Percentiles rank a stretch among this genome's conserved stretches.
phyloP scores from a whole-genome alignment of 2,329 filamentous ascomycete species.

The Microdochium nivale region DNA sequence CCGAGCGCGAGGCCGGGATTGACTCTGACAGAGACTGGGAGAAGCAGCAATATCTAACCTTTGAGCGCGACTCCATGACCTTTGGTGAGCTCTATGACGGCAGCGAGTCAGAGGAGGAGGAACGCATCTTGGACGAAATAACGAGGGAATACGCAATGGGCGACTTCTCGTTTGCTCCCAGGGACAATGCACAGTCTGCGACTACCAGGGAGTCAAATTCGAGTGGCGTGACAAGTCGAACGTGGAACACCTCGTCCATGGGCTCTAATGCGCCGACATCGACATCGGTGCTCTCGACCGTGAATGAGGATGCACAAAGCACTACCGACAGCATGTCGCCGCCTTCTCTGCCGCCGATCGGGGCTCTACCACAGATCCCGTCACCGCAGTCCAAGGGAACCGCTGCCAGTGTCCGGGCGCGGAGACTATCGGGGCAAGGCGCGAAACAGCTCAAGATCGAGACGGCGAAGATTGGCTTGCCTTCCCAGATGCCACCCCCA shows the following conservation, averaged over 20 bases:
- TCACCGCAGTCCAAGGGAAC: conserved; percentile 22
- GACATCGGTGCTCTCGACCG: conserved; percentile 61
- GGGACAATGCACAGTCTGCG: conserved; percentile 42
- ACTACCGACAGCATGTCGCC: conserved; percentile 13
- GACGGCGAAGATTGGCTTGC: conserved; percentile 39
- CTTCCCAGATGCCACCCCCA: conserved; percentile 12
- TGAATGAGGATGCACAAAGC: conserved; percentile 49
- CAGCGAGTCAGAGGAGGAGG: conserved; percentile 61
- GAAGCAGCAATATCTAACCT: conserved; percentile 32
- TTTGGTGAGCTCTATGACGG: conserved; percentile 51
- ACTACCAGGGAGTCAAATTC: conserved; percentile 74
- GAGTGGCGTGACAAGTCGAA: conserved; percentile 66
- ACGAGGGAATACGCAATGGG: conserved; percentile 75
- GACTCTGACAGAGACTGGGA: conserved; percentile 53
- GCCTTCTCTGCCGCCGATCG: conserved; percentile 39
- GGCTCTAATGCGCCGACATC: conserved; percentile 63
- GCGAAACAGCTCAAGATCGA: conserved; percentile 83
- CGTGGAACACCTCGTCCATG: conserved; percentile 68
- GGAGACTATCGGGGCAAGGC: conserved; percentile 74
- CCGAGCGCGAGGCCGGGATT: conserved; percentile 60
- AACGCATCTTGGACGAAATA: conserved; percentile 79
- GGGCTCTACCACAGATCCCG: conserved; percentile 34
- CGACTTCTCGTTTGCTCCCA: conserved; percentile 66
- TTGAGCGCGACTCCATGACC: conserved; percentile 36
- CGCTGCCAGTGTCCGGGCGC: conserved; percentile 53